Evolutionary conservation across 441 rosid genomes (phyloP).

Genomic region (Biscutella laevigata): DNA sequence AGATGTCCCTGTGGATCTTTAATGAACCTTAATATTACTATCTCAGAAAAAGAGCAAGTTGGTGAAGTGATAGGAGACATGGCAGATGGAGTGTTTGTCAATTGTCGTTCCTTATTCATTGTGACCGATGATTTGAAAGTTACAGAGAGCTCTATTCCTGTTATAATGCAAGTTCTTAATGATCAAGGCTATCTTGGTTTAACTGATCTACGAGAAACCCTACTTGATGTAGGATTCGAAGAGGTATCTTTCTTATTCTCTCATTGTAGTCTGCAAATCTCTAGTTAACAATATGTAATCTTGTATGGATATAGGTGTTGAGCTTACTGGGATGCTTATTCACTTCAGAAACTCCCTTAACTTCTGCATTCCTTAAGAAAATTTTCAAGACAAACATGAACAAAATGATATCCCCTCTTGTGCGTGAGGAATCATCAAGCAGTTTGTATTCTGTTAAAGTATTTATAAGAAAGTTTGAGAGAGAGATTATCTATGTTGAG

Average conservation of each 20-base stretch:
- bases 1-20: constrained; percentile 2
- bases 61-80: neutral
- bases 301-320: neutral
- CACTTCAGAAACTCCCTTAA: neutral
- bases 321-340: neutral
- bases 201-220: neutral
- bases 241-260: constrained; percentile 1
- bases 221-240: neutral
- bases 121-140: constrained; percentile 15
- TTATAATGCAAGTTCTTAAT: neutral
- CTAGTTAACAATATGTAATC: neutral
- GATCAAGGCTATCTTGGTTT: neutral
- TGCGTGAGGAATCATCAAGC: neutral
- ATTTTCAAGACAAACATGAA: neutral
- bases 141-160: neutral
- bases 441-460: neutral
- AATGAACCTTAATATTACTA: rapidly evolving
- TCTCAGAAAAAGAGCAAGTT: neutral
- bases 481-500: neutral
- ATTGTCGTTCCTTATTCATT: neutral
- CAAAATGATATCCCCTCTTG: neutral
- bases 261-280: too few relatives aligned
- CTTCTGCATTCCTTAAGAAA: neutral
- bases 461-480: neutral
- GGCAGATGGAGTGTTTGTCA: constrained; percentile 17